A percentile compares a stretch with the other conserved stretches of the same genome.
phyloP scores from a whole-genome alignment of 805 yeast species.

The Wickerhamiella musiphila region DNA sequence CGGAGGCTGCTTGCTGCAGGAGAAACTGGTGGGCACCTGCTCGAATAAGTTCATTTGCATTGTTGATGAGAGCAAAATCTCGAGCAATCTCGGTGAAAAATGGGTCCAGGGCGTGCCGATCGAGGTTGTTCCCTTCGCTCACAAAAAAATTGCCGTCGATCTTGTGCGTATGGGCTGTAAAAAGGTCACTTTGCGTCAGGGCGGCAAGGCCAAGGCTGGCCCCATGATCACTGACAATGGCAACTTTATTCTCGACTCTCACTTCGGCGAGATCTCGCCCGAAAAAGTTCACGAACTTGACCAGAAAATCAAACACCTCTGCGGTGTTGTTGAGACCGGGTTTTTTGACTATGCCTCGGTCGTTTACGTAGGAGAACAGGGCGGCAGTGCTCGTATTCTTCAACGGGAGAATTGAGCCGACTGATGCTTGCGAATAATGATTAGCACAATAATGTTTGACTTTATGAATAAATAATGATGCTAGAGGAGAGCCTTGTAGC shows the following conservation, averaged over 20 bases:
- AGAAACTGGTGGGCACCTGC: conserved; percentile 75
- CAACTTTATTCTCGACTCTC: conserved; percentile 83
- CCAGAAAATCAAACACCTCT: conserved; percentile 45
- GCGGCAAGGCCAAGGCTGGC: conserved; percentile 87
- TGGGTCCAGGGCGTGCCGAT: conserved; percentile 93
- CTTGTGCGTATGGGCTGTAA: conserved; percentile 47
- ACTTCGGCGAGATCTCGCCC: conserved; percentile 57
- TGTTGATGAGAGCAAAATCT: conserved; percentile 80
- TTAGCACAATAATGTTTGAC: too few species aligned
- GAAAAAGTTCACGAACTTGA: conserved; percentile 36
- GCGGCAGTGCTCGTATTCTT: conserved; percentile 35
- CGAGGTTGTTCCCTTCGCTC: conserved; percentile 83
- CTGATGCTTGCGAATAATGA: too few species aligned
- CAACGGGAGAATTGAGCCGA: too few species aligned
- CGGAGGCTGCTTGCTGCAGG: conserved; percentile 95
- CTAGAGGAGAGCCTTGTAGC: too few species aligned
- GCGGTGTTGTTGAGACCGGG: conserved; percentile 96
- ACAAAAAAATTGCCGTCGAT: conserved; percentile 54
- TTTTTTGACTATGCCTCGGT: conserved; percentile 55
- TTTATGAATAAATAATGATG: neutral
- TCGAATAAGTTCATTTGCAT: conserved; percentile 66
- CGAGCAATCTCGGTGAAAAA: conserved; percentile 50
- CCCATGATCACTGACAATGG: conserved; percentile 93
- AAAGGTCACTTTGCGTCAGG: conserved; percentile 54
- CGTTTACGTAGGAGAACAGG: conserved; percentile 78